Conservation (phyloP, 495 filamentous ascomycete genomes). For the Parathielavia appendiculata region DNA sequence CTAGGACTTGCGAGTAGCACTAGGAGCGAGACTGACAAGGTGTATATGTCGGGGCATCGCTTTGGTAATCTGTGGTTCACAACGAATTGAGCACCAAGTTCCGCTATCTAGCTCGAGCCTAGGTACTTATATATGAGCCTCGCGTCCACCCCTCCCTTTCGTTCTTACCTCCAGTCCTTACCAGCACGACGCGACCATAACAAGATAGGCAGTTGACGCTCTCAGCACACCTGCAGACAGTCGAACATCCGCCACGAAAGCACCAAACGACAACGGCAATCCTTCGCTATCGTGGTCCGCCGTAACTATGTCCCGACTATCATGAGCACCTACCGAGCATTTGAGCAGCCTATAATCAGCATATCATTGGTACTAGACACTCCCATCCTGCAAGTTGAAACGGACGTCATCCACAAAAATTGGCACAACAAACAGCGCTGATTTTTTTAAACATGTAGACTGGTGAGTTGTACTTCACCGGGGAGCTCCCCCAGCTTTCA, state of each 20-base stretch:
- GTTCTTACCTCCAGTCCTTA: constrained; percentile 19
- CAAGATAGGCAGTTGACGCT: constrained; percentile 9
- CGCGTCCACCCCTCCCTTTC: constrained; percentile 26
- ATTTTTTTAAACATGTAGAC: constrained; percentile 97
- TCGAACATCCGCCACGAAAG: not conserved
- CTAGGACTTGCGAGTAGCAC: constrained; percentile 28
- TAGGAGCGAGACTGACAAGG: constrained; percentile 21
- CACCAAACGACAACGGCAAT: constrained; percentile 9
- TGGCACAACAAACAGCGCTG: constrained; percentile 85
- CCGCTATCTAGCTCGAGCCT: constrained; percentile 20
- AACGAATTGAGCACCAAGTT: constrained; percentile 22
- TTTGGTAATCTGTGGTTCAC: constrained; percentile 29
- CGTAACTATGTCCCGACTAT: constrained; percentile 20
- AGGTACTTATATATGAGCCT: constrained; percentile 32
- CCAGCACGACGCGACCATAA: constrained; percentile 15
- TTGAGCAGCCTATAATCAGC: constrained; percentile 29
- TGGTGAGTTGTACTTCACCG: constrained; percentile 55
- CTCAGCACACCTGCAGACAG: not conserved
- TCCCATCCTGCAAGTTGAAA: constrained; percentile 72
- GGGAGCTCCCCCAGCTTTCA: constrained; percentile 78
- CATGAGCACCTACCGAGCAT: constrained; percentile 24
- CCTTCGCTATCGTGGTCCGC: constrained; percentile 22
- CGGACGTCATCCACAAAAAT: constrained; percentile 86
- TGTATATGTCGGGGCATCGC: constrained; percentile 21
- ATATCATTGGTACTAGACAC: constrained; percentile 37